phyloP scores from a whole-genome alignment of 495 filamentous ascomycete genomes.

The Patellaria atrata region DNA sequence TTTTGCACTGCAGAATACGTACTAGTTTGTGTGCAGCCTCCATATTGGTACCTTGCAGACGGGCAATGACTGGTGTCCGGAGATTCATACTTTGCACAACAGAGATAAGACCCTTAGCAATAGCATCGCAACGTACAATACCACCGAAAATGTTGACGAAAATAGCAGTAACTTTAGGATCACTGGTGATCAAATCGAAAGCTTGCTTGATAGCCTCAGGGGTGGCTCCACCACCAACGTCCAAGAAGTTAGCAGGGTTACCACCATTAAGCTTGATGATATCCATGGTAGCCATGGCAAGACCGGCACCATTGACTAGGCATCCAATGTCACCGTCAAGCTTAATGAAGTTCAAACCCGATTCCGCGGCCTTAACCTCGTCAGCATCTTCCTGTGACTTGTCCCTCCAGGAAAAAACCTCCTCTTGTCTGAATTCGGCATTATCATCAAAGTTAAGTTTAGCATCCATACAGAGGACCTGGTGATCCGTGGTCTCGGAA shows the following conservation, averaged over 20 bases:
- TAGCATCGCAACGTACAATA: slow-evolving; percentile 96
- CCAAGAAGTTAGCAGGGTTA: slow-evolving; percentile 91
- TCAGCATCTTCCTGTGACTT: slow-evolving; percentile 90
- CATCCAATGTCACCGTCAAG: slow-evolving; percentile 98
- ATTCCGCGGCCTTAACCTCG: slow-evolving; percentile 90
- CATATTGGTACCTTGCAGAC: slow-evolving; percentile 98
- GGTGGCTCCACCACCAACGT: slow-evolving; percentile 94
- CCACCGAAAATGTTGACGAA: slow-evolving; percentile 99
- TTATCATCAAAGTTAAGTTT: slow-evolving; percentile 98
- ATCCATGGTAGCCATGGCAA: slow-evolving; percentile 99
- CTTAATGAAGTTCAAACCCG: slow-evolving; percentile 98
- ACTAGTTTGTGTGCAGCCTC: slow-evolving; percentile 82
- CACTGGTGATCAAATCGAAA: slow-evolving; percentile 95
- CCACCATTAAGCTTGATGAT: slow-evolving; percentile 99
- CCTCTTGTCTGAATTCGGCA: slow-evolving; percentile 93
- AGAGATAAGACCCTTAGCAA: slow-evolving; percentile 87
- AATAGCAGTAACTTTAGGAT: slow-evolving; percentile 95
- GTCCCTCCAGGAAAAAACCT: slow-evolving; percentile 87
- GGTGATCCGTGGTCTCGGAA: slow-evolving; percentile 90
- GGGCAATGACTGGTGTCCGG: slow-evolving; percentile 87
- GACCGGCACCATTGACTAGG: slow-evolving; percentile 95
- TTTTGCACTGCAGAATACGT: too few relatives aligned
- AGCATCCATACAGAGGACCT: slow-evolving; percentile 97
- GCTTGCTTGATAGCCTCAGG: slow-evolving; percentile 92
- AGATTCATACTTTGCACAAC: slow-evolving; percentile 89